phyloP scores from a whole-genome alignment of 164 flowering plant species.

The Vitis labrusca region DNA sequence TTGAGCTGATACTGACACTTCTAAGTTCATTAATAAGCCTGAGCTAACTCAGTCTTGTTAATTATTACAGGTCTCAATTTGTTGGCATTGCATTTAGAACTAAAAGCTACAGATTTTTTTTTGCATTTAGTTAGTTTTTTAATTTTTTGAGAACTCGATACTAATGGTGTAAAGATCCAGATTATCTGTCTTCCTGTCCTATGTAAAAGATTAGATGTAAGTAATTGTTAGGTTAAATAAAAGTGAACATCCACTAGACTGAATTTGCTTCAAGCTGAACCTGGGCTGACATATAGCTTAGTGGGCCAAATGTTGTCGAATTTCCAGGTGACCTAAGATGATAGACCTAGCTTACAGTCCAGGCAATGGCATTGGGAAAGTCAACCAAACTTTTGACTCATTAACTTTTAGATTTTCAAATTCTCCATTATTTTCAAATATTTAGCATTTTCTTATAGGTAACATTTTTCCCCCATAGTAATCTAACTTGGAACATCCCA shows the following conservation, averaged over 20 bases:
- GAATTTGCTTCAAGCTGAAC: neutral
- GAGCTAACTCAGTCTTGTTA: neutral
- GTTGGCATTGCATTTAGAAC: neutral
- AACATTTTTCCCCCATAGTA: neutral
- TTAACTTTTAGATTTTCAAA: neutral
- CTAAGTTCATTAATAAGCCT: neutral
- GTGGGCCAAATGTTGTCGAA: neutral
- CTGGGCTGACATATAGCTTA: neutral
- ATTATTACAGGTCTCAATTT: neutral
- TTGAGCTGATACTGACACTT: neutral
- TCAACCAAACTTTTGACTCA: neutral
- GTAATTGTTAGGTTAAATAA: neutral
- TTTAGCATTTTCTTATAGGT: neutral
- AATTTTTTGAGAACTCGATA: neutral
- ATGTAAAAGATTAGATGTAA: neutral
- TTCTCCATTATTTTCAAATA: neutral
- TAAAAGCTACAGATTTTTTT: neutral
- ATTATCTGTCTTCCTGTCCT: too few relatives aligned
- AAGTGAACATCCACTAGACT: neutral
- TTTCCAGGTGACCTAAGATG: neutral
- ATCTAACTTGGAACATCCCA: too few relatives aligned
- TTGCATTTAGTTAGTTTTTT: neutral
- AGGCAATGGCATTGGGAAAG: neutral
- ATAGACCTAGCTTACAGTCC: neutral
- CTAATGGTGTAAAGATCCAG: neutral